phyloP scores from a whole-genome alignment of 768 basidiomycete genomes.

The Lactarius deliciosus region DNA sequence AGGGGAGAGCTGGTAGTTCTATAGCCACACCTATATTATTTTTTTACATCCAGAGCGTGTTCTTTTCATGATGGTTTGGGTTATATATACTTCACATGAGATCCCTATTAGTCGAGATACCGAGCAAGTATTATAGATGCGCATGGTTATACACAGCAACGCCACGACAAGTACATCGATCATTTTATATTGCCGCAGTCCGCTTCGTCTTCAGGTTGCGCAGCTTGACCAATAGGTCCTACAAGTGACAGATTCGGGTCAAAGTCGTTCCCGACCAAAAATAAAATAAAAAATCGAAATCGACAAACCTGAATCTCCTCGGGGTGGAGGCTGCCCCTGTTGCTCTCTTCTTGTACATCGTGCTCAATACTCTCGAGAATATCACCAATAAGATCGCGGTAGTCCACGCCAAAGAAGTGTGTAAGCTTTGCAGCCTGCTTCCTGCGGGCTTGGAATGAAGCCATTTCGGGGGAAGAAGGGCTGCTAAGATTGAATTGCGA shows the following conservation, averaged over 20 bases:
- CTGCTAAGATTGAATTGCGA: constrained; percentile 47
- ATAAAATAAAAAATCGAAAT: no score
- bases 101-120: constrained; percentile 14
- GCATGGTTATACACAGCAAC: constrained; percentile 30
- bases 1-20: constrained; percentile 78
- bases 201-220: constrained; percentile 57
- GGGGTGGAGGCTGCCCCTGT: constrained; percentile 58
- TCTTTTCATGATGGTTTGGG: constrained; percentile 7
- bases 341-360: constrained; percentile 68
- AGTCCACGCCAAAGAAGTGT: constrained; percentile 86
- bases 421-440: constrained; percentile 80
- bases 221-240: constrained; percentile 48
- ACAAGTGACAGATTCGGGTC: constrained; percentile 1
- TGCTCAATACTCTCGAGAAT: constrained; percentile 80
- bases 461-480: constrained; percentile 46
- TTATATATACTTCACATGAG: constrained; percentile 15
- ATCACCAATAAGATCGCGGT: constrained; percentile 72
- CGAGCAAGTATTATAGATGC: constrained; percentile 20
- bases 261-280: background rate
- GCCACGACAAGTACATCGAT: constrained; percentile 26
- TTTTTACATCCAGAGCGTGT: background rate
- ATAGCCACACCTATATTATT: constrained; percentile 34
- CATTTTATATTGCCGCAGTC: constrained; percentile 31
- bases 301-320: constrained; percentile 70
- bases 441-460: constrained; percentile 68